Percentiles rank a stretch among this genome's conserved stretches.
These are phyloP conservation scores for Fusarium albosuccineum DNA, from an alignment of 2,329 filamentous ascomycete genomes.

Conservation along the genomic window DNA sequence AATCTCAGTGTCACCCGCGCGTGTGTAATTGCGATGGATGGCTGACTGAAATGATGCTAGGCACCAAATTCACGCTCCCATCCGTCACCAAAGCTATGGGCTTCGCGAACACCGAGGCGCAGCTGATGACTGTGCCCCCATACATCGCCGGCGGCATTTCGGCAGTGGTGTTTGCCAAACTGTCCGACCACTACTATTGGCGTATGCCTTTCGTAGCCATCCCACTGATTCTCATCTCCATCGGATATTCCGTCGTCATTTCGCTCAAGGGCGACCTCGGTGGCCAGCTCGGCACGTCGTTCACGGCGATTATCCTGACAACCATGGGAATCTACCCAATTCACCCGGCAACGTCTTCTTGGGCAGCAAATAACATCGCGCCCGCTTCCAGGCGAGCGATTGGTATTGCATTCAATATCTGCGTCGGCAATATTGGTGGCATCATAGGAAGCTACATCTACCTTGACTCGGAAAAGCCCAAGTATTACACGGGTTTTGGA, in stretches of 20 bases:
- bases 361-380: constrained; percentile 60
- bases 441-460: constrained; percentile 57
- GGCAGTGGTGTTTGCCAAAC: constrained; percentile 72
- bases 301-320: too few relatives aligned
- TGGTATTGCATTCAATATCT: constrained; percentile 51
- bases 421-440: constrained; percentile 53
- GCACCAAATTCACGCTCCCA: constrained; percentile 49
- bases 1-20: too few relatives aligned
- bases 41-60: not conserved
- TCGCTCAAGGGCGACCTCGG: too few relatives aligned
- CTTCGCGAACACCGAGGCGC: constrained; percentile 49
- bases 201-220: constrained; percentile 76
- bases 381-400: constrained; percentile 53
- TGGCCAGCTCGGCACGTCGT: too few relatives aligned
- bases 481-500: constrained; percentile 53
- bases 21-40: too few relatives aligned
- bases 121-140: constrained; percentile 66
- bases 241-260: constrained; percentile 56
- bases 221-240: constrained; percentile 73
- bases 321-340: constrained; percentile 70
- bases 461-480: constrained; percentile 50
- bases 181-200: constrained; percentile 74
- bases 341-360: constrained; percentile 65
- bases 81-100: constrained; percentile 56
- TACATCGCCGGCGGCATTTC: constrained; percentile 71